These are phyloP conservation scores for Neofusicoccum ribis DNA, from an alignment of 2,329 filamentous ascomycete species.

Conservation along the genomic window DNA sequence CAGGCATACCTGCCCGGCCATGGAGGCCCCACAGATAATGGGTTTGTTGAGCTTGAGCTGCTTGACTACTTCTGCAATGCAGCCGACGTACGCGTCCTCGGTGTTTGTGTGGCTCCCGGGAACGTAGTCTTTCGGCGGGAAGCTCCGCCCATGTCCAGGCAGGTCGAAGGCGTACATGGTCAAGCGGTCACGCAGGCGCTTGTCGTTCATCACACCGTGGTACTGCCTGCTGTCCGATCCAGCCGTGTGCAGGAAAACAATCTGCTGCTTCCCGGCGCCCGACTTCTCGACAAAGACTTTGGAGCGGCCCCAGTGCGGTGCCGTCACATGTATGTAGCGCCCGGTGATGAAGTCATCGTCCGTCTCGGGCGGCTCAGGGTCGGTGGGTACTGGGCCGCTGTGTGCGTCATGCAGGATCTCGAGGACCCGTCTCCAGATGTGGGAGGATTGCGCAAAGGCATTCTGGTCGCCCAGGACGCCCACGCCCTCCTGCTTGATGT, in stretches of 20 bases:
- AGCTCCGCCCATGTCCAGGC: slow-evolving; percentile 51
- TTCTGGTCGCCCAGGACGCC: slow-evolving; percentile 49
- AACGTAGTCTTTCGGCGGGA: slow-evolving; percentile 44
- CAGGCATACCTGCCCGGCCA: slow-evolving; percentile 52
- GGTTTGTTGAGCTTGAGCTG: slow-evolving; percentile 41
- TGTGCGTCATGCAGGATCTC: slow-evolving; percentile 51
- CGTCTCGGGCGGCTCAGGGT: slow-evolving; percentile 28
- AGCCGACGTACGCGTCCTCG: slow-evolving; percentile 44
- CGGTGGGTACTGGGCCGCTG: slow-evolving; percentile 44
- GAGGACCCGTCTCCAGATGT: slow-evolving; percentile 50
- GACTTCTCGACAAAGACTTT: slow-evolving; percentile 54
- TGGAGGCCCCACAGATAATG: slow-evolving; percentile 52
- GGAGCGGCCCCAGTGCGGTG: slow-evolving; percentile 49
- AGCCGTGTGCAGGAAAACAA: slow-evolving; percentile 48
- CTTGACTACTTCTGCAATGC: slow-evolving; percentile 22
- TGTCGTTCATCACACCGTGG: slow-evolving; percentile 54
- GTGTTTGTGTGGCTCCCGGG: slow-evolving; percentile 51
- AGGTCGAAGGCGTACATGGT: slow-evolving; percentile 54
- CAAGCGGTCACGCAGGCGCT: slow-evolving; percentile 47
- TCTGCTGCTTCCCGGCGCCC: slow-evolving; percentile 48
- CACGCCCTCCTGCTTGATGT: slow-evolving; percentile 51
- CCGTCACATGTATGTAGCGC: slow-evolving; percentile 48
- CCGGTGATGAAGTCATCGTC: slow-evolving; percentile 45
- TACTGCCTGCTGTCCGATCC: slow-evolving; percentile 52
- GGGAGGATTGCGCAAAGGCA: slow-evolving; percentile 47